A percentile compares a stretch with the other conserved stretches of the same genome.
These are phyloP conservation scores for Skeletonema costatum DNA, from an alignment of 108 stramenopile genomes.

Conservation along the genomic window DNA sequence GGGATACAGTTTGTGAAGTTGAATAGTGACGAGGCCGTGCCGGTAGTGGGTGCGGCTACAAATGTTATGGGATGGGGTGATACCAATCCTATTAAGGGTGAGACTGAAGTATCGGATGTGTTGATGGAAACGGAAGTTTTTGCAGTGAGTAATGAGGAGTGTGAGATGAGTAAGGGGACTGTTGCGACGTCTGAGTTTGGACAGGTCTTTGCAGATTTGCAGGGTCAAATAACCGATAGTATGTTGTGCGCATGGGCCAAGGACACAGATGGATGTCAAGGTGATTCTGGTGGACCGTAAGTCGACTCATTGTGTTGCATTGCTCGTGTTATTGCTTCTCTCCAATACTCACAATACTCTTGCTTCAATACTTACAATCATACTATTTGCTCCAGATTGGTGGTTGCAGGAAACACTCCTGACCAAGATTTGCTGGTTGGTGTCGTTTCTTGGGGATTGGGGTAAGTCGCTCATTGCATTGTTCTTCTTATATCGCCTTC, in stretches of 20 bases:
- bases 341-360: too few species aligned
- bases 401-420: conserved; percentile 21
- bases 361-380: background rate
- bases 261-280: conserved; percentile 28
- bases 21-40: conserved; percentile 9
- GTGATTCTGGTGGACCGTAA: conserved; percentile 20
- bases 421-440: conserved; percentile 45
- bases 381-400: background rate
- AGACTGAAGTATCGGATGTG: background rate
- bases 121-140: conserved; percentile 34
- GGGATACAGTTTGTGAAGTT: background rate
- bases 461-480: background rate
- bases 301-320: too few species aligned
- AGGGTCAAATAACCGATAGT: conserved; percentile 25
- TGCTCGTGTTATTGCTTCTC: too few species aligned
- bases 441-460: conserved; percentile 44
- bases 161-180: conserved; percentile 15
- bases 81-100: background rate
- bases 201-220: conserved; percentile 6
- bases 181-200: background rate
- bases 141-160: conserved; percentile 25
- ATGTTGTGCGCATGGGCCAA: conserved; percentile 40
- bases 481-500: background rate
- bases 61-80: conserved; percentile 51
- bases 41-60: conserved; percentile 1